Evolutionary conservation across 1,284 basidiomycete species (phyloP), one percentile per base, ranked within the genome.

Genomic region (Melampsora larici-populina): DNA sequence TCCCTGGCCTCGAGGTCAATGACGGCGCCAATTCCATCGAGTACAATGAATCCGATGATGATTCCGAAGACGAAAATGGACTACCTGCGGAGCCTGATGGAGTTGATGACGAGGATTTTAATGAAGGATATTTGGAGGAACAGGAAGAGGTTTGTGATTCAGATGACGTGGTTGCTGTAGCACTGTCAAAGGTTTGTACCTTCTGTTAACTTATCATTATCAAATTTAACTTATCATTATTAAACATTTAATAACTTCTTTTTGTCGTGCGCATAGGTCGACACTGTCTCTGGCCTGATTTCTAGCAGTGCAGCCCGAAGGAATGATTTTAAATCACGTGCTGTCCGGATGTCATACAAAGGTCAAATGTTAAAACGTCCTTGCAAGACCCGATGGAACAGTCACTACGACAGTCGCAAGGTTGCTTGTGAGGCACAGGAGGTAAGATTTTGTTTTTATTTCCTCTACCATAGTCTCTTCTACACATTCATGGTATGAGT

Each of bases 351-450:
- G n/a, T n/a, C 31, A 65, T 65, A 33, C 18, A n/a, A n/a, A n/a
- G n/a, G n/a, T n/a, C n/a, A n/a, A n/a, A n/a, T n/a, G n/a, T n/a
- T n/a, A n/a, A n/a, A n/a, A n/a, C n/a, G n/a, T n/a, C n/a, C 31
- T 65, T 29, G 63, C 21, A 65, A 33, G 13, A 15, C n/a, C n/a
- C n/a, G 63, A 65, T 65, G 63, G 63, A 65, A 65, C 31, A 7
- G 31, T 26, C 8, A 65, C 31, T 65, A 65, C 31, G n/a, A 65
- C 21, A 65, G 63, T 36, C 63, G 21, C 31, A 33, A 65, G 31
- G 21, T 21, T 17, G 63, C 21, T 18, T 8, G 31, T 17, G 43
- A 26, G 63, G 63, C 63, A 21, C 31, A 7, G 31, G 13, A 65
- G 31, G 63, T 65, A 18, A 11, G 63, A 33, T 7, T 15, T 51